Base-by-base conservation (phyloP, 768 basidiomycete species). In the Tricholoma matsutake region DNA sequence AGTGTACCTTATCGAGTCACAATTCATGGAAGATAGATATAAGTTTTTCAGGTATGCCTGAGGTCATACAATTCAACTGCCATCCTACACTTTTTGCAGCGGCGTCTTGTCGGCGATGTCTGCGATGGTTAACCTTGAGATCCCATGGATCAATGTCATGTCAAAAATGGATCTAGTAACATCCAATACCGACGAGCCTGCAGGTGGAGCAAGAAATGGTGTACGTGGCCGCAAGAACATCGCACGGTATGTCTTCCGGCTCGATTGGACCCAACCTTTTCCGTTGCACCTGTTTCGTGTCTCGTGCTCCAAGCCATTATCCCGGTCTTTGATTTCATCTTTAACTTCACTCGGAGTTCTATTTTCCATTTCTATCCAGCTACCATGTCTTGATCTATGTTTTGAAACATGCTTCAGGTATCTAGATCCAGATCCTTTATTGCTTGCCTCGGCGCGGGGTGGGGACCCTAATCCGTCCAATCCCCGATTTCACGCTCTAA, bases 1-100 rank as follows among this genome's bases (percentile, higher is more conserved):
- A 3, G 87, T 86, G 31, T 99, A 98, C 72, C 84, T 99, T 43
- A 87, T 99, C 63, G 97, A 99, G 71, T 95, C 93, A 0, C 97
- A 99, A 67, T 99, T 99, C 76, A 98, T 98, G 94, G 97, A 99
- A 75, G 97, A 99, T 74, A 89, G 91, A 65, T 92, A 94, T 74
- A 99, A 99, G 70, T 99, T 97, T 76, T 99, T 99, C 76, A 91
- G 91, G 92, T 88, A 54, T 34, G 65, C 45, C 51, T 32, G 31
- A 22, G 25, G 60, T 47, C 60, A 57, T 31, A 13, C 56, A 25
- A 18, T 47, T 25, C 52, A 37, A 43, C n/a, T 6, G 25, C 16
- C 34, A 39, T 62, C 58, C 32, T 58, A 52, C 62, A 59, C 56
- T 35, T 52, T 65, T 52, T 60, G 18, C 65, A 94, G 94, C 61